Conservation (phyloP, 1,284 basidiomycete genomes). For the Pascua guehoae region DNA sequence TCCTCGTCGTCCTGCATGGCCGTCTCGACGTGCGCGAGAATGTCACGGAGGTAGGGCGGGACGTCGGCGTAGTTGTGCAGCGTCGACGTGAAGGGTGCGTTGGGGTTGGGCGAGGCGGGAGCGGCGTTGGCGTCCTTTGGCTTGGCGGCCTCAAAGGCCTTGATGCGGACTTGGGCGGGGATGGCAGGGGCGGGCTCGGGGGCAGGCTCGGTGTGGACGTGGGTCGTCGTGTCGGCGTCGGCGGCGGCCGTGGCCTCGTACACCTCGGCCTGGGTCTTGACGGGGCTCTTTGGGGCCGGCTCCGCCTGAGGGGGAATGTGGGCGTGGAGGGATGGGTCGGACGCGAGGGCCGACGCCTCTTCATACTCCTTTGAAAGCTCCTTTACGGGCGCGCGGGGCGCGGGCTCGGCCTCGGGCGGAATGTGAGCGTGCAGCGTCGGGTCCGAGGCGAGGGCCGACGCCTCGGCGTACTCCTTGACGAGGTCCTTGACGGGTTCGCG, state of each 20-base stretch:
- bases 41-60: constrained; percentile 26
- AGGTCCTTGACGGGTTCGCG: too few species aligned
- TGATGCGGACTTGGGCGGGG: neutral
- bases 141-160: neutral
- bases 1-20: constrained; percentile 2
- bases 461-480: too few species aligned
- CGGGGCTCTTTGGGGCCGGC: neutral
- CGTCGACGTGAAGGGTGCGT: constrained; percentile 24
- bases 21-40: constrained; percentile 25
- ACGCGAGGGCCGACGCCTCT: too few species aligned
- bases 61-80: constrained; percentile 23
- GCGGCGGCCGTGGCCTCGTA: constrained; percentile 2
- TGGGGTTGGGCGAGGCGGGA: constrained; percentile 4
- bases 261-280: neutral
- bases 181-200: constrained; percentile 4
- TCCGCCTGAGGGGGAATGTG: neutral
- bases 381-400: too few species aligned
- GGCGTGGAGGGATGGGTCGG: too few species aligned
- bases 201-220: neutral
- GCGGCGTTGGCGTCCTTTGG: neutral
- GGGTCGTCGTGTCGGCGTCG: neutral
- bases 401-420: too few species aligned
- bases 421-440: too few species aligned
- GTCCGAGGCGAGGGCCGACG: too few species aligned
- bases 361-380: too few species aligned